Conservation (phyloP, 768 basidiomycete species). For the Suillus fuscotomentosus region DNA sequence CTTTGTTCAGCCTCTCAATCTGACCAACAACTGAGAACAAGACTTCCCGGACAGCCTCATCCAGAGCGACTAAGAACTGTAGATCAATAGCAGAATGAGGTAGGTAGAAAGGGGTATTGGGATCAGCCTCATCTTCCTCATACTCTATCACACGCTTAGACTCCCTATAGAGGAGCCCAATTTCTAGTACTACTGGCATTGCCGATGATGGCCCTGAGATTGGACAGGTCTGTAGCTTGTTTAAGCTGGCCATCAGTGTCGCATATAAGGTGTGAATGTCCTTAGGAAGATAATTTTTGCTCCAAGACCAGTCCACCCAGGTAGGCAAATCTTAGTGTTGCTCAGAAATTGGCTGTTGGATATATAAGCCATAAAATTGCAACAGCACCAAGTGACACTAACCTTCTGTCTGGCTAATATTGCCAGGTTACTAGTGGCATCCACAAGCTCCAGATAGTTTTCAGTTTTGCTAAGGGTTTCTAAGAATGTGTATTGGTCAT, state of each 20-base stretch:
- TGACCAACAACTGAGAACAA: neutral
- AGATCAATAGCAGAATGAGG: neutral
- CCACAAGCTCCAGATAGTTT: neutral
- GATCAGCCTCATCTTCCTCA: neutral
- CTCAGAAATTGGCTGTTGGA: neutral
- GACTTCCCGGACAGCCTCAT: neutral
- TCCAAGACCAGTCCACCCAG: conserved; percentile 6
- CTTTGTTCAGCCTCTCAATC: neutral
- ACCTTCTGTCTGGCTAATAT: neutral
- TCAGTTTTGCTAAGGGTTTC: neutral
- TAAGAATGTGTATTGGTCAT: neutral
- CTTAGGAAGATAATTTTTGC: neutral
- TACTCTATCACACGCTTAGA: neutral
- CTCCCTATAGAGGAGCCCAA: neutral
- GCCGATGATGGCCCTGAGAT: neutral
- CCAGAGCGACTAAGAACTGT: neutral
- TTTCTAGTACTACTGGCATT: neutral
- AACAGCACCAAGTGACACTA: neutral
- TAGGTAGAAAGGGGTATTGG: neutral
- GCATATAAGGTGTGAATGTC: neutral
- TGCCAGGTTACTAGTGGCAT: neutral
- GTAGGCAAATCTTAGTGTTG: neutral
- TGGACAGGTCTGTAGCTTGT: neutral
- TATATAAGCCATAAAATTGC: neutral
- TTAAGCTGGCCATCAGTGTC: neutral